Evolutionary conservation across 2,329 filamentous ascomycete species (phyloP).

Genomic region (Dothistroma pini): DNA sequence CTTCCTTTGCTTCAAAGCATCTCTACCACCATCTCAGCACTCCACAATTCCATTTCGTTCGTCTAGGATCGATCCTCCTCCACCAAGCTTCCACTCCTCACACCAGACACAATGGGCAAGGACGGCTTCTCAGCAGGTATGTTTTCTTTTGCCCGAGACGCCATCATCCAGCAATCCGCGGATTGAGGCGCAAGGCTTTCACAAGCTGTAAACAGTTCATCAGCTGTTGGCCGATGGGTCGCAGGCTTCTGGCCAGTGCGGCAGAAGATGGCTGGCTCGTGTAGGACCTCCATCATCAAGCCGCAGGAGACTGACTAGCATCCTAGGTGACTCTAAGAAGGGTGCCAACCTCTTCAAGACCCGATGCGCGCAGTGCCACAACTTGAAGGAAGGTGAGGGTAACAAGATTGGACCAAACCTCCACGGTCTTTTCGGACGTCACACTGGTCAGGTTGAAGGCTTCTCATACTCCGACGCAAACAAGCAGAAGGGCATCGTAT

Average conservation of each 20-base stretch:
- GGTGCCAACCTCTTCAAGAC: constrained; percentile 99
- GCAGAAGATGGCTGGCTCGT: neutral
- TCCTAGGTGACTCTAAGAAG: constrained; percentile 79
- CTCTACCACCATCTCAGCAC: neutral
- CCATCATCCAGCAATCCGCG: constrained; percentile 3
- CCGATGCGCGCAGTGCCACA: constrained; percentile 98
- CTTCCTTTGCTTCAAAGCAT: neutral
- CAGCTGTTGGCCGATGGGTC: neutral
- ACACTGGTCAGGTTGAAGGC: constrained; percentile 85
- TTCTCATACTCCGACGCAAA: constrained; percentile 99
- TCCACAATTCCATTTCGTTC: neutral
- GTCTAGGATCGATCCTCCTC: neutral
- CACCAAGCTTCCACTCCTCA: neutral
- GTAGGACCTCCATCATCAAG: neutral
- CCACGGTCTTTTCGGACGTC: constrained; percentile 95
- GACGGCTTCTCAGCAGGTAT: constrained; percentile 37
- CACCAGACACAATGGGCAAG: constrained; percentile 37
- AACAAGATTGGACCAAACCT: constrained; percentile 99
- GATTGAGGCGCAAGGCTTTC: neutral
- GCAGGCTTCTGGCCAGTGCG: neutral
- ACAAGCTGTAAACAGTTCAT: neutral
- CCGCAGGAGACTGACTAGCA: constrained; percentile 8
- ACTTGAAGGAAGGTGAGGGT: constrained; percentile 79
- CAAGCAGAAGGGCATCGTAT: constrained; percentile 91
- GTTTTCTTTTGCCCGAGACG: constrained; percentile 17